Evolutionary conservation across 176 grass and related monocot species (phyloP).

Genomic region (Sorghum bicolor): DNA sequence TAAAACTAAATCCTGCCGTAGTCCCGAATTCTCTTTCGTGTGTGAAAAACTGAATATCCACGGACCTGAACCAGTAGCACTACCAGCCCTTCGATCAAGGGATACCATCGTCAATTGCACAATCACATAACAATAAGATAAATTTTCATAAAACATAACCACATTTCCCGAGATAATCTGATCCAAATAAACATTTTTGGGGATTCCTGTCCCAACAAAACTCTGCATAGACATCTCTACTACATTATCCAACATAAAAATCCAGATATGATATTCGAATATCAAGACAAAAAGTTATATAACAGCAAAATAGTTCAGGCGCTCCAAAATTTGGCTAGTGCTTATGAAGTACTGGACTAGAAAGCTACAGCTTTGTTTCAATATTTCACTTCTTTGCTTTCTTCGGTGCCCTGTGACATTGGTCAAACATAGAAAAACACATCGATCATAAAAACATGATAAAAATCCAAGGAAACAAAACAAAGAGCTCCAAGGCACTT

Average conservation of each 20-base stretch:
- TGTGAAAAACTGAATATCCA: too few species aligned
- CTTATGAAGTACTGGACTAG: background rate
- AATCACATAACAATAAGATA: too few species aligned
- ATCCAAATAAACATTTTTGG: background rate
- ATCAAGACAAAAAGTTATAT: background rate
- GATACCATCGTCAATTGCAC: too few species aligned
- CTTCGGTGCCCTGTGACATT: conserved; percentile 1
- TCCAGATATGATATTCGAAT: background rate
- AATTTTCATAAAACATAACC: background rate
- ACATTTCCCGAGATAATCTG: too few species aligned
- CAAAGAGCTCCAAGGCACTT: background rate
- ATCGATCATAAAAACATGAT: background rate
- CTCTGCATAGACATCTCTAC: conserved; percentile 28
- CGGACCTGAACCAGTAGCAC: too few species aligned
- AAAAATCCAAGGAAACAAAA: background rate
- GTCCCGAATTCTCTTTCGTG: too few species aligned
- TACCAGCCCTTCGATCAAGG: too few species aligned
- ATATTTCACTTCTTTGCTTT: background rate
- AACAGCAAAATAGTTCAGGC: background rate
- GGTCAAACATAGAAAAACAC: background rate
- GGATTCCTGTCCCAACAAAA: background rate
- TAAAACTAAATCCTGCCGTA: too few species aligned
- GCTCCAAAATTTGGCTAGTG: background rate
- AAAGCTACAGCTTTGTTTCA: background rate
- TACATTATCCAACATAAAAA: conserved; percentile 10